Evolutionary conservation across 805 yeast genomes (phyloP), one percentile per base, ranked within the genome.

Genomic region (Kurtzmaniella cleridarum): DNA sequence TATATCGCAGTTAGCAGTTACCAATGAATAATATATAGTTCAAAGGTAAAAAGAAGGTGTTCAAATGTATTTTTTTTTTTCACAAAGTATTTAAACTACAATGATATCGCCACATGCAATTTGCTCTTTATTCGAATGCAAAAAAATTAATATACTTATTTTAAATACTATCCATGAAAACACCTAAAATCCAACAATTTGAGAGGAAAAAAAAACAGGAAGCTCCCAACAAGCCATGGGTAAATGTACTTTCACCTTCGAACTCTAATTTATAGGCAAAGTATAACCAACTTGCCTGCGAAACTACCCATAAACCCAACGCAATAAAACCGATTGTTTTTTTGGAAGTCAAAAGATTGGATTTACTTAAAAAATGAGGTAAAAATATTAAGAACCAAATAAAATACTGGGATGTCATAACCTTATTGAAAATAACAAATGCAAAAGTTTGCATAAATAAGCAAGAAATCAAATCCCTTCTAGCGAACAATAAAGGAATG

Each of bases 331-430:
- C 85, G 5, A 20, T 5, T 36, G 59, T 54, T 35, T 56, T 55
- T 3, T 50, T 39, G 0, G 39, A 43, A 0, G 56, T 44, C 1
- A 62, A 41, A 1, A 59, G 41, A 2, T 51, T 56, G 0, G 87
- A 68, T 7, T 62, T 54, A 2, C 81, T 66, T 6, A 88, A 55
- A 50, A 67, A 81, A 39, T 85, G 76, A 2, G 98, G 98, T 32
- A 91, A 59, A 47, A 90, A 78, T 11, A 89, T 84, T 49, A 93
- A 63, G 53, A 84, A 93, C 98, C 98, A 93, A 45, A 91, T 78
- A 60, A 93, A 93, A 61, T 93, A 93, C 64, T 93, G 98, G 1
- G 96, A 87, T 0, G 98, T 93, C 52, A 89, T 64, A 44, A 91
- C 90, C 44, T 69, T 69, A 49, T 69, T 69, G 47, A 67, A 65